Percentiles rank a stretch among this genome's conserved stretches.
phyloP scores from a whole-genome alignment of 352 stramenopile genomes.

The Thalassiosira allenii region DNA sequence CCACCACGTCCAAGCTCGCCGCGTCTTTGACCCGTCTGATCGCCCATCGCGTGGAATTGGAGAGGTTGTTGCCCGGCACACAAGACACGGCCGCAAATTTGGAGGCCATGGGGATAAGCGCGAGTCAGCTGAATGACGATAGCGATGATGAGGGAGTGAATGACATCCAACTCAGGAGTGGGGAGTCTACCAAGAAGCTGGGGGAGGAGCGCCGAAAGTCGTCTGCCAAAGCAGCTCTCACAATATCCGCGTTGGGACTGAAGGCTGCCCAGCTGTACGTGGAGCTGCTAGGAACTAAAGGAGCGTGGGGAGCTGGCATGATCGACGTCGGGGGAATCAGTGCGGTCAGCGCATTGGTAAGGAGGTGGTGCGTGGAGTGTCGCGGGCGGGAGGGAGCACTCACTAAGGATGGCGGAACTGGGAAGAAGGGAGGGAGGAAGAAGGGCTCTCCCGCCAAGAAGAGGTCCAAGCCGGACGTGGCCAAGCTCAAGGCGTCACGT shows the following conservation, averaged over 20 bases:
- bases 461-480: background rate
- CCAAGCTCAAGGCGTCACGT: background rate
- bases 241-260: conserved; percentile 60
- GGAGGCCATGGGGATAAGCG: conserved; percentile 51
- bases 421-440: conserved; percentile 14
- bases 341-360: conserved; percentile 66
- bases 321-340: conserved; percentile 69
- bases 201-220: background rate
- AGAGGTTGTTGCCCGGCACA: conserved; percentile 64
- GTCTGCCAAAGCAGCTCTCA: conserved; percentile 42
- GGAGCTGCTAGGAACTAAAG: conserved; percentile 60
- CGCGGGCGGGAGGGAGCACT: conserved; percentile 37
- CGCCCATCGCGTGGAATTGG: conserved; percentile 49
- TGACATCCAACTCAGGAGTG: background rate
- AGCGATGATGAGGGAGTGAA: background rate
- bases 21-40: conserved; percentile 47
- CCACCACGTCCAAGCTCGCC: conserved; percentile 37
- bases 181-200: too few relatives aligned
- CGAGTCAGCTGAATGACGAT: background rate
- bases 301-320: conserved; percentile 71
- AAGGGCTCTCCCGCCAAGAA: conserved; percentile 35
- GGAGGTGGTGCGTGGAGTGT: conserved; percentile 72
- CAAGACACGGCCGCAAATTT: conserved; percentile 72
- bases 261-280: conserved; percentile 66
- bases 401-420: background rate